Evolutionary conservation across 2,329 filamentous ascomycete genomes (phyloP).

Genomic region (Coniella lustricola): DNA sequence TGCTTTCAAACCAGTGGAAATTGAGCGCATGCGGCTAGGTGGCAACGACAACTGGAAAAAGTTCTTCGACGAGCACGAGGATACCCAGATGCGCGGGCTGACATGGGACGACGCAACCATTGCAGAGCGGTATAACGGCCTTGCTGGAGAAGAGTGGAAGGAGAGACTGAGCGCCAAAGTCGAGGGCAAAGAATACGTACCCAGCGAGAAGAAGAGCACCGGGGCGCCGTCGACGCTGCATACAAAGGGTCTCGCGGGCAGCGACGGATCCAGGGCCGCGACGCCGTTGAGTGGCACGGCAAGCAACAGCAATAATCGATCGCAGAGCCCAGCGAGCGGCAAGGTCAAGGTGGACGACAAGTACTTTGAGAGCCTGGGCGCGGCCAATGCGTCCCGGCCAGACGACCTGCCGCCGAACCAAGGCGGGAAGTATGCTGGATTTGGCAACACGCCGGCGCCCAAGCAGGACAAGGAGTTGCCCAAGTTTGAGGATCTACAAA

Average conservation of each 20-base stretch:
- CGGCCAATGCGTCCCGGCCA: constrained; percentile 70
- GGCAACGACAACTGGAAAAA: constrained; percentile 82
- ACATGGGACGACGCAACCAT: constrained; percentile 85
- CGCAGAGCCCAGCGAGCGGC: constrained; percentile 30
- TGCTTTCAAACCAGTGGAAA: constrained; percentile 88
- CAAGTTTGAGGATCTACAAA: constrained; percentile 80
- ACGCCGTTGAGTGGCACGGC: constrained; percentile 31
- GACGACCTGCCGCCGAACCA: constrained; percentile 76
- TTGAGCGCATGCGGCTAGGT: constrained; percentile 86
- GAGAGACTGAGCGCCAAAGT: constrained; percentile 81
- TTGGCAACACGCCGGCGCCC: constrained; percentile 67
- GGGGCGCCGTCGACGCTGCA: constrained; percentile 18
- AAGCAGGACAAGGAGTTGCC: constrained; percentile 44
- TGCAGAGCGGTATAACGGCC: constrained; percentile 81
- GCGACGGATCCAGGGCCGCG: constrained; percentile 12
- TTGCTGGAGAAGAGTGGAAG: constrained; percentile 92
- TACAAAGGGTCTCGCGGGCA: neutral
- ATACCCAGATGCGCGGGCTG: constrained; percentile 59
- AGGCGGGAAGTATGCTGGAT: constrained; percentile 87
- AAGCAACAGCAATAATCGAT: constrained; percentile 36
- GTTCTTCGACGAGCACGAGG: constrained; percentile 73
- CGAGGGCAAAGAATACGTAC: constrained; percentile 80
- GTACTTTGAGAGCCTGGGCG: constrained; percentile 82
- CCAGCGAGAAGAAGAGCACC: constrained; percentile 49
- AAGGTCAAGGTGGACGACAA: constrained; percentile 69